Evolutionary conservation across 257 asterid genomes (phyloP).

Genomic region (Solanum piurae): DNA sequence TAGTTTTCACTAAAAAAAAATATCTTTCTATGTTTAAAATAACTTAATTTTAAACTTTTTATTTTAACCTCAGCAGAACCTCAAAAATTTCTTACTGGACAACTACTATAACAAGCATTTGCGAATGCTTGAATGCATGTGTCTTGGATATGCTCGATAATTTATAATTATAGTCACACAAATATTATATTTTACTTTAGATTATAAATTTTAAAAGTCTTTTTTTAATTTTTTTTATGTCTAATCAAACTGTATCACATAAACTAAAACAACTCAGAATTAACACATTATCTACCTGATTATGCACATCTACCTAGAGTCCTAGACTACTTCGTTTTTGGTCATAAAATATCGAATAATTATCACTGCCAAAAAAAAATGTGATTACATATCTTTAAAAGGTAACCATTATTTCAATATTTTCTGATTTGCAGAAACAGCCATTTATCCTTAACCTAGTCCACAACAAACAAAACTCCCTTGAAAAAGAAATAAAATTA

Average conservation of each 20-base stretch:
- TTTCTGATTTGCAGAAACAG: background rate
- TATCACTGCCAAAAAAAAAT: background rate
- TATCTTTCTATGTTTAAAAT: background rate
- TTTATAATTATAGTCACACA: background rate
- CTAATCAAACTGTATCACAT: accelerated
- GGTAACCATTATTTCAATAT: background rate
- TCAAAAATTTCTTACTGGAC: background rate
- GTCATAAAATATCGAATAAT: background rate
- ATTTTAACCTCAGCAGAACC: background rate
- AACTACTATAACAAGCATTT: background rate
- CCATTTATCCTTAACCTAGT: background rate
- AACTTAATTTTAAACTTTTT: background rate
- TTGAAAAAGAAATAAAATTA: background rate
- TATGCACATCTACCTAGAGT: background rate
- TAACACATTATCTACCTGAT: background rate
- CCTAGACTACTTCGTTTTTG: background rate
- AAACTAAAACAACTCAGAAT: accelerated
- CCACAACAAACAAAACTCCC: background rate
- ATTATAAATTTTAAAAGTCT: background rate
- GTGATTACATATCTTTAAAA: background rate
- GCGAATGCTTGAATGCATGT: background rate
- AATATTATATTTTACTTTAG: background rate
- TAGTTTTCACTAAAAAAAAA: background rate
- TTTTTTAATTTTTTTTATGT: background rate
- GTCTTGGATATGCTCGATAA: background rate